Base-by-base conservation (phyloP, 31 red algal species). In the Odonthalia washingtoniensis region DNA sequence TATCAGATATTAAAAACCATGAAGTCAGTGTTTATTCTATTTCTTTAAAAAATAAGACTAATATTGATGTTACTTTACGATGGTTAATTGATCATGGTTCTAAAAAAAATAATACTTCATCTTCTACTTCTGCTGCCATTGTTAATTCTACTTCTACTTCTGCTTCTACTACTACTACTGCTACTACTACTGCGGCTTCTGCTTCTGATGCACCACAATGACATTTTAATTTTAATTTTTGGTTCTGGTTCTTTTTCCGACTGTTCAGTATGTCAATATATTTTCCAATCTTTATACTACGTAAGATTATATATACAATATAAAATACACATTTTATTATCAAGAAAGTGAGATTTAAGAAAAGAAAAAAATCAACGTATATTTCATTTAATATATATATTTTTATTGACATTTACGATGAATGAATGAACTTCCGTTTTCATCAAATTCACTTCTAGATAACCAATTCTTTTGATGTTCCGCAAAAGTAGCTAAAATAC, bases 401-500 rank as follows among this genome's bases (percentile, higher is more conserved):
- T 45, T 57, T 67, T 67, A 90, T 77, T 81, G 87, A 57, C 89
- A 91, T 65, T 85, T 91, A 3, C 81, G 65, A 68, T 91, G 89
- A 39, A 91, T 80, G 52, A 98, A 90, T 32, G 82, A 78, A 9
- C 77, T 81, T 35, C 96, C 90, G 45, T 90, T 86, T 70, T 98
- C 96, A 38, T 94, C 93, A 74, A 93, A 98, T 28, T 98, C 96
- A 42, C 45, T 75, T 43, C 81, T 82, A 6, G 93, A 89, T 52
- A 98, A 83, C 96, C 96, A 98, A 79, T 90, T 86, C 67, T 93
- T 88, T 82, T 98, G 96, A 87, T 95, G 95, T 57, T 98, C 96
- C 21, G 83, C 64, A 66, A 98, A 98, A 34, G 96, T 98, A 27
- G 93, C 96, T 0, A 97, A 72, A 57, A 97, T 97, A 40, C 86